A percentile compares a stretch with the other conserved stretches of the same genome.
Conservation (phyloP, 495 filamentous ascomycete genomes). For the Penicillium bialowiezense region DNA sequence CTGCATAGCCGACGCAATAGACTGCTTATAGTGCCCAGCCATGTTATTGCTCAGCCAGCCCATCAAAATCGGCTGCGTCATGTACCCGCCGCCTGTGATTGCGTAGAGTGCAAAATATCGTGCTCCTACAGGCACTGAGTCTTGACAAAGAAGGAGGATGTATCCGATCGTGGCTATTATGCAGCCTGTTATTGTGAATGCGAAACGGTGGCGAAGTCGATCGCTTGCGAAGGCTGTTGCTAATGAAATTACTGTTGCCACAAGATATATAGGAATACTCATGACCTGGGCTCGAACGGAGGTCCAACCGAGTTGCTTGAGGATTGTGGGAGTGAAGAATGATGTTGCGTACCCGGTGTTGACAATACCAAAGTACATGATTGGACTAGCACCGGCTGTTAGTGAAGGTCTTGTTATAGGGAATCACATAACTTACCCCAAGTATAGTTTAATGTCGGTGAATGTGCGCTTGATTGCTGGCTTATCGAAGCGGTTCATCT, state of each 20-base stretch:
- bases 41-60: conserved; percentile 56
- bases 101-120: conserved; percentile 53
- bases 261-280: conserved; percentile 56
- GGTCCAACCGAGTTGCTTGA: conserved; percentile 55
- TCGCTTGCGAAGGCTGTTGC: conserved; percentile 46
- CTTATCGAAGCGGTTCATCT: conserved; percentile 50
- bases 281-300: conserved; percentile 49
- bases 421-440: conserved; percentile 32
- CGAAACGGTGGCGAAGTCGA: conserved; percentile 46
- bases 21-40: conserved; percentile 57
- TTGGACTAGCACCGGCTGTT: conserved; percentile 18
- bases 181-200: conserved; percentile 48
- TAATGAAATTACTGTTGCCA: conserved; percentile 45
- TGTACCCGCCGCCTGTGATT: conserved; percentile 44
- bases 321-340: conserved; percentile 57
- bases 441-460: conserved; percentile 56
- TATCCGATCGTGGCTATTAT: conserved; percentile 48
- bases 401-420: background rate
- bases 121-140: conserved; percentile 29
- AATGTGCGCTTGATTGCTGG: conserved; percentile 45
- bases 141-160: conserved; percentile 45
- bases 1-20: conserved; percentile 48
- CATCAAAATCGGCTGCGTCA: conserved; percentile 43
- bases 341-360: conserved; percentile 49
- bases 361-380: conserved; percentile 51